Evolutionary conservation across 169 alveolate species (phyloP), one percentile per base, ranked within the genome.

Genomic region (Plasmodium blacklocki): DNA sequence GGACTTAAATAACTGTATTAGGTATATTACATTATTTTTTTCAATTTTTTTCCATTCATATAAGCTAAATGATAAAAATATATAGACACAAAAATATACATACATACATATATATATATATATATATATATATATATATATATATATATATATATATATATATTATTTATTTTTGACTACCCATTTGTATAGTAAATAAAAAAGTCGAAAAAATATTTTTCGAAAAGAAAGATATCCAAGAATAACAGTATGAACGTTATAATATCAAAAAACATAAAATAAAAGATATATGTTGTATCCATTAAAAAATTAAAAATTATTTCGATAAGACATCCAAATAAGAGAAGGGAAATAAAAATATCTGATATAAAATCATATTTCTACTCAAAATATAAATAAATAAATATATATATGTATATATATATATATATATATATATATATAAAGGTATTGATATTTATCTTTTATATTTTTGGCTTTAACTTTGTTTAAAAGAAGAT

Each of bases 181-280:
- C 70, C 52, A 45, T 76, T 76, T 21, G 66, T 54, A 64, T 47
- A 76, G 45, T 54, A 62, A 43, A 47, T 32, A 19, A 76, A 23
- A 29, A 47, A 62, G 52, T 76, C 70, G 8, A 76, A 76, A 14
- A 76, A 60, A 12, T 76, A 76, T 23, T 29, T 63, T 45, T 76
- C 88, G 66, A 26, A 76, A 76, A 64, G 12, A 56, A 29, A 76
- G 50, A 76, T 49, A 56, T 76, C 88, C 3, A 14, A 63, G 18
- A 63, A 76, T 5, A 76, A 8, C 39, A 58, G 23, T 45, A 76
- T 43, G 56, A 76, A 76, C 7, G 88, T 49, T 14, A 76, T 8
- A 15, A 76, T 47, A 50, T 76, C 88, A 58, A 76, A 76, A 19
- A 63, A 76, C 62, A 76, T 76, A 49, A 76, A 76, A 49, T 76